Base-by-base conservation (phyloP, 2,329 filamentous ascomycete species). In the Ilyonectria mors-panacis region DNA sequence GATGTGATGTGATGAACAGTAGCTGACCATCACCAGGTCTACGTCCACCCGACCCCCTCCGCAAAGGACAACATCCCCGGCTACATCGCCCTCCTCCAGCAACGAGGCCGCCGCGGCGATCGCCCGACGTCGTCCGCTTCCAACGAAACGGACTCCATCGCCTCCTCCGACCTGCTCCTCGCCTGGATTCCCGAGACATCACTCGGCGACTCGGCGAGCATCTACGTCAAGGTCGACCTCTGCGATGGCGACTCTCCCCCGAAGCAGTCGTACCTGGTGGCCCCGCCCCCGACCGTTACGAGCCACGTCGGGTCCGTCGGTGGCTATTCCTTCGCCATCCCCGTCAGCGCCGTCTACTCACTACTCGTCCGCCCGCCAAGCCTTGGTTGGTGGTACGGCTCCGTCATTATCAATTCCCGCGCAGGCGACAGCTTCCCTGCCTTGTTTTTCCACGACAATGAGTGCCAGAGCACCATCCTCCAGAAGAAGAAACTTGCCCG, bases 341-440 rank as follows among this genome's bases (percentile, higher is more conserved):
- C 96, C 1, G 88, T 98, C 33, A 94, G 90, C 72, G 93, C 95
- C 70, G 92, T 99, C 67, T 99, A 97, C 81, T 97, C 94, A 30
- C 86, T 99, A 6, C 86, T 97, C 8, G 91, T 99, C 44, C 90
- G 96, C 2, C 95, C 95, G 4, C 97, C 96, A 6, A 98, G 94
- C 78, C 83, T 97, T 8, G 97, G 96, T 17, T 99, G 96, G 97
- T 99, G 96, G 96, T 98, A 97, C 79, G 96, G 96, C 37, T 97
- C 94, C 70, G 83, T 99, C 30, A 92, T 99, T 64, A 94, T 99
- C 83, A 99, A 99, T 79, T 94, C 93, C 1, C 87, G 93, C 13
- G 91, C 92, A 1, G 97, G 97, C 4, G 95, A 98, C 78, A 96
- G 93, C 78, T 97, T 98, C 73, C 96, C 96, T 0, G 94, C 96